Evolutionary conservation across 305 asterid species (phyloP), one percentile per base, ranked within the genome.

Genomic region (Ruellia speciosa): DNA sequence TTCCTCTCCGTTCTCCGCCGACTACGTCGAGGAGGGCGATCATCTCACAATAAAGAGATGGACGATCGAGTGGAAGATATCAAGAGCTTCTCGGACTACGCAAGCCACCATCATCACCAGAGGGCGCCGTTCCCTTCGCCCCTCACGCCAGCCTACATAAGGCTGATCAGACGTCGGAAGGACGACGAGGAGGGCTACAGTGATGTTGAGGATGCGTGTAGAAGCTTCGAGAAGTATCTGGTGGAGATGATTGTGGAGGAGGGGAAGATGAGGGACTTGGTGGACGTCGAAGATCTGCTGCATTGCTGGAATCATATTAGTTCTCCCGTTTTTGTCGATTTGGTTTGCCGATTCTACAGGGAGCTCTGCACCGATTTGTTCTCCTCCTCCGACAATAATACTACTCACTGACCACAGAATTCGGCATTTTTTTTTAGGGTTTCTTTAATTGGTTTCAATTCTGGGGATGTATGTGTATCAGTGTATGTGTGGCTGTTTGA

Each of bases 351-450:
- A 62, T 87, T 85, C 67, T 87, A 85, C 3, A 75, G 82, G 34
- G 88, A 87, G 58, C 75, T 87, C 0, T 87, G 92, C 74, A 75
- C 55, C 24, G 93, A 87, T 72, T 63, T 85, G 75, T 85, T 81
- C 57, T n/a, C n/a, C 31, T 24, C 31, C 31, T 24, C 31, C 4
- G 31, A 24, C 31, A 24, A 24, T 24, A n/a, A n/a, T n/a, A n/a
- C n/a, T n/a, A n/a, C n/a, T n/a, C n/a, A n/a, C n/a, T n/a, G n/a
- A n/a, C n/a, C n/a, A n/a, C n/a, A n/a, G n/a, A n/a, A n/a, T n/a
- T n/a, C n/a, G n/a, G n/a, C n/a, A n/a, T n/a, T n/a, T n/a, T n/a
- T n/a, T n/a, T n/a, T n/a, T n/a, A n/a, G n/a, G n/a, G n/a, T n/a
- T n/a, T n/a, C n/a, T n/a, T n/a, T n/a, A n/a, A n/a, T n/a, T n/a